Evolutionary conservation across 441 rosid species (phyloP).

Genomic region (Erodium trifolium): DNA sequence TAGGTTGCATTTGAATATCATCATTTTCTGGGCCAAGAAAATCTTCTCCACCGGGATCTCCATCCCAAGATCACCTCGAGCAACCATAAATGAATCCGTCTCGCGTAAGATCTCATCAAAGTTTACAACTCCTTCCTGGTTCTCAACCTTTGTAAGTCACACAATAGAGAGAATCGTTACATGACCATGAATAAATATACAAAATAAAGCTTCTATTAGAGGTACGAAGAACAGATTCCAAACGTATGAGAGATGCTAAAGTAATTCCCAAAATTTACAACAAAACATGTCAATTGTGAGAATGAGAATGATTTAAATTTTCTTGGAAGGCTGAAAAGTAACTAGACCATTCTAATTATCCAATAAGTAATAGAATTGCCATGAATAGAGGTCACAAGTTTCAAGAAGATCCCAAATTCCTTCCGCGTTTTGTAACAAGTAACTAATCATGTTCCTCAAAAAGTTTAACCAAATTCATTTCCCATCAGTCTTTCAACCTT

Average conservation of each 20-base stretch:
- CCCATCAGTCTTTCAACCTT: too few species aligned
- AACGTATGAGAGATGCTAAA: neutral
- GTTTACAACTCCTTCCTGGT: constrained; percentile 88
- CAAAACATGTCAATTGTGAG: too few species aligned
- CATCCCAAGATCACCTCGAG: constrained; percentile 95
- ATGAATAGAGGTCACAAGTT: too few species aligned
- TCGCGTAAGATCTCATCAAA: constrained; percentile 80
- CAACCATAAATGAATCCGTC: constrained; percentile 95
- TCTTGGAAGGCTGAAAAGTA: too few species aligned
- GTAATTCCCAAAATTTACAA: neutral
- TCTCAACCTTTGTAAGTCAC: constrained; percentile 53
- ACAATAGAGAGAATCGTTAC: neutral
- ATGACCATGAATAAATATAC: neutral
- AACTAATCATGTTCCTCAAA: too few species aligned
- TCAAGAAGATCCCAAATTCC: too few species aligned
- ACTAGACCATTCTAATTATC: too few species aligned
- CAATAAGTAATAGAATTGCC: too few species aligned
- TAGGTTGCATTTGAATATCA: constrained; percentile 89
- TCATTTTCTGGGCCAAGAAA: constrained; percentile 87
- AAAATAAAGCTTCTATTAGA: neutral
- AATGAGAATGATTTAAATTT: too few species aligned
- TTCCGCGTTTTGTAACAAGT: too few species aligned
- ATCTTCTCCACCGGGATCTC: constrained; percentile 94
- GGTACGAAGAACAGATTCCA: neutral
- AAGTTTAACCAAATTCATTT: too few species aligned